A percentile compares a stretch with the other conserved stretches of the same genome.
Conservation (phyloP, 2,329 filamentous ascomycete species). For the Monosporascus sp. region DNA sequence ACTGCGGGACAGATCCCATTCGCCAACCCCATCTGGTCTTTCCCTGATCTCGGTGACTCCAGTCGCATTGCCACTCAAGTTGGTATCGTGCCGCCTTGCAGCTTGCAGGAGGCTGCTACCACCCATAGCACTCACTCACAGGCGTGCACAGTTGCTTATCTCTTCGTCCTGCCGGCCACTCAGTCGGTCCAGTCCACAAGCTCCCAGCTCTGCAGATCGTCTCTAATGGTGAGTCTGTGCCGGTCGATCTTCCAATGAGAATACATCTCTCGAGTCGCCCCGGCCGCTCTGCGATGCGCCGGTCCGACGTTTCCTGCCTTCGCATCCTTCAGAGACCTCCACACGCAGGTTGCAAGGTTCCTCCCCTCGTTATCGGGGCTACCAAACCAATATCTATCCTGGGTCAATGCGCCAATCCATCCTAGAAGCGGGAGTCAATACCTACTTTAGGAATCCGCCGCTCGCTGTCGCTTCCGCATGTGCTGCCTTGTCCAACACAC, state of each 20-base stretch:
- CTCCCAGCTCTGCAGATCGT: conserved; percentile 59
- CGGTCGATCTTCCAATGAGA: conserved; percentile 67
- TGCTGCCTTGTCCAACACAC: conserved; percentile 68
- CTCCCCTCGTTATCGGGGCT: conserved; percentile 60
- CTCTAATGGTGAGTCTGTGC: conserved; percentile 60
- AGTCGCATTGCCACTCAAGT: neutral
- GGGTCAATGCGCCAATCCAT: conserved; percentile 13
- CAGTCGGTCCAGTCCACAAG: conserved; percentile 51
- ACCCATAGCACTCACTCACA: neutral
- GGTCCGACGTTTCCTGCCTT: conserved; percentile 52
- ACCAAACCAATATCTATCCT: conserved; percentile 77
- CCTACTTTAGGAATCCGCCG: conserved; percentile 75
- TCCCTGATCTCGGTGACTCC: neutral
- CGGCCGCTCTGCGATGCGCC: conserved; percentile 60
- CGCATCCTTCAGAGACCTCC: conserved; percentile 56
- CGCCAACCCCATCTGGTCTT: neutral
- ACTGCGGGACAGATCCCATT: neutral
- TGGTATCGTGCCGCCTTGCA: neutral
- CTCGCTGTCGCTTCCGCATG: conserved; percentile 74
- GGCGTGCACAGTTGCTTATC: neutral
- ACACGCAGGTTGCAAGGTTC: conserved; percentile 78
- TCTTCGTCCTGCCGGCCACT: conserved; percentile 5
- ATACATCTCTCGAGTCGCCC: conserved; percentile 57
- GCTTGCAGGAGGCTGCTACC: neutral
- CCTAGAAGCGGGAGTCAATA: conserved; percentile 5